These are phyloP conservation scores for Sporothrix humicola DNA, from an alignment of 2,329 filamentous ascomycete species.

Conservation along the genomic window DNA sequence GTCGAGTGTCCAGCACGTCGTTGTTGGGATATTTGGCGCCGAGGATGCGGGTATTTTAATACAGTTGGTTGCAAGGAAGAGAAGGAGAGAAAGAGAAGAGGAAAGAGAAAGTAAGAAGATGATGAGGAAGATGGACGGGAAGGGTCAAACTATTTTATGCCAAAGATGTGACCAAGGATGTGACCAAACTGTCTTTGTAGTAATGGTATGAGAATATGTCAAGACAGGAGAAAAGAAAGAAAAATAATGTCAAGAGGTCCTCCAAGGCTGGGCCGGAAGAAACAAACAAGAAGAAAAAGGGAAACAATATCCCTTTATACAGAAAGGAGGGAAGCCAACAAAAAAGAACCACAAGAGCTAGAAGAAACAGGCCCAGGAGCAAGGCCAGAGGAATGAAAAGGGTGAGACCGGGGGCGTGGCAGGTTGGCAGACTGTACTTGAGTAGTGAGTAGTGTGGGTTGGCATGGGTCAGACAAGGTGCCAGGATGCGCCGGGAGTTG, in stretches of 20 bases:
- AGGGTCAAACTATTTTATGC: not conserved
- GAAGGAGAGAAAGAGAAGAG: conserved; percentile 10
- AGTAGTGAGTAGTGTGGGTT: not conserved
- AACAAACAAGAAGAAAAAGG: conserved; percentile 17
- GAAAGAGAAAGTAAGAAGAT: not conserved
- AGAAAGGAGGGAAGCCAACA: conserved; percentile 6
- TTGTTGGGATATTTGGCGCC: not conserved
- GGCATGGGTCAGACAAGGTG: conserved; percentile 13
- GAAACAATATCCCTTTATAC: conserved; percentile 23
- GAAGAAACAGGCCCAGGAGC: not conserved
- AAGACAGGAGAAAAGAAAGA: not conserved
- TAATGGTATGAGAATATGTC: not conserved
- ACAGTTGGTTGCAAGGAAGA: not conserved
- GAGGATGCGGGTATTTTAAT: not conserved
- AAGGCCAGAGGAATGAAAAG: conserved; percentile 7
- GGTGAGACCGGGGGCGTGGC: conserved; percentile 14
- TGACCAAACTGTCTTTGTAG: not conserved
- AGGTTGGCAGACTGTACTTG: conserved; percentile 25
- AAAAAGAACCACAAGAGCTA: not conserved
- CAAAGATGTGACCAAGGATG: not conserved
- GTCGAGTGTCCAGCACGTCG: conserved; percentile 23
- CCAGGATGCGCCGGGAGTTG: conserved; percentile 25
- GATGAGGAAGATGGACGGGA: not conserved
- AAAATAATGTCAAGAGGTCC: not conserved
- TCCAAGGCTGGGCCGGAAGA: not conserved